phyloP scores from a whole-genome alignment of 495 filamentous ascomycete genomes.

The Massariosphaeria phaeospora region DNA sequence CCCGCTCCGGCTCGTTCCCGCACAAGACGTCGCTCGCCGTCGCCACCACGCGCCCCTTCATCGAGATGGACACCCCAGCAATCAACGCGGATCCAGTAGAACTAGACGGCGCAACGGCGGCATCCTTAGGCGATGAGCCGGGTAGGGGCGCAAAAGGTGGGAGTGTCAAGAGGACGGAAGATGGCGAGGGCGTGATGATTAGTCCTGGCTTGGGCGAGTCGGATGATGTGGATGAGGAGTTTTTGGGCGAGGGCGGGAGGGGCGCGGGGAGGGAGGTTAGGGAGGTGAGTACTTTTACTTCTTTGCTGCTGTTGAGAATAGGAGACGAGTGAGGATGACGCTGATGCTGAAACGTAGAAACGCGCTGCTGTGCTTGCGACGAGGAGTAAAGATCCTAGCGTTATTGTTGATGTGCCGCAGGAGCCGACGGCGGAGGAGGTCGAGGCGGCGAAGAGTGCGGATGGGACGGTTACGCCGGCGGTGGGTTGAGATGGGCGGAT shows the following conservation, averaged over 20 bases:
- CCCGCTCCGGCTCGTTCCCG: constrained; percentile 19
- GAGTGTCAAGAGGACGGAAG: not conserved
- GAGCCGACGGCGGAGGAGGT: constrained; percentile 38
- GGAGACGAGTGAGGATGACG: not conserved
- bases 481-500: too few relatives aligned
- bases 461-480: constrained; percentile 24
- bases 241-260: constrained; percentile 31
- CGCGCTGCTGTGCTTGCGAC: constrained; percentile 29
- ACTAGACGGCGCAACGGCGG: constrained; percentile 29
- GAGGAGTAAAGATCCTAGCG: constrained; percentile 37
- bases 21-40: constrained; percentile 29
- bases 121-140: not conserved
- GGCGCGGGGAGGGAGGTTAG: constrained; percentile 18
- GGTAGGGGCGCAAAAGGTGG: not conserved
- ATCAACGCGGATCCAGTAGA: constrained; percentile 40
- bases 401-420: constrained; percentile 39
- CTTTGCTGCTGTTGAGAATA: not conserved
- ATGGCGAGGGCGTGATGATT: not conserved
- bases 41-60: constrained; percentile 20
- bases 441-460: constrained; percentile 30
- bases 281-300: constrained; percentile 28
- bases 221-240: constrained; percentile 25
- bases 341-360: constrained; percentile 26
- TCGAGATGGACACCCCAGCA: constrained; percentile 27
- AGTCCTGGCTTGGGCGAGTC: constrained; percentile 25